Evolutionary conservation across 306 rosid species (phyloP), one percentile per base, ranked within the genome.

Genomic region (Quercus alba): DNA sequence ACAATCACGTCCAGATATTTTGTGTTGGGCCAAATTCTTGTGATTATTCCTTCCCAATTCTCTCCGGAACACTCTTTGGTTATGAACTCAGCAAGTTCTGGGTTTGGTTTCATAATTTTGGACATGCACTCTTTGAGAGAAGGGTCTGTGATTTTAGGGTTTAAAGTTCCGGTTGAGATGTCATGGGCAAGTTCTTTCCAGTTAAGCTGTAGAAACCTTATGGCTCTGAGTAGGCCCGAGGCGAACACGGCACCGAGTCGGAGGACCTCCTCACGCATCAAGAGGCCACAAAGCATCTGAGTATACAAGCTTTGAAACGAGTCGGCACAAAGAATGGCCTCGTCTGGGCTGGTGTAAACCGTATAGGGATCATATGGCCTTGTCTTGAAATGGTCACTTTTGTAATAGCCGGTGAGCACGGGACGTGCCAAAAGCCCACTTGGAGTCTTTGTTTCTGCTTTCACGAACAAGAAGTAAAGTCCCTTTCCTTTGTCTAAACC

Each of bases 301-400:
- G 97, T 77, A 78, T 95, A 95, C 99, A 95, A 93, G 90, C 93
- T 86, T 33, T 95, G 99, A 67, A 91, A 90, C 4, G 97, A 93
- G 78, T 95, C 98, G 0, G 84, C 38, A 75, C 98, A 95, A 26
- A 95, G 90, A 62, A 95, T 74, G 14, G 97, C 87, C 25, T 89
- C 97, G 75, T 89, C 75, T 5, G 99, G 99, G 86, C 99, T 95
- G 0, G 98, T 95, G 79, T 88, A 81, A 19, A 91, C 93, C 15
- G 77, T 95, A 91, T 86, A 95, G 5, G 96, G 94, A 78, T 95
- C 98, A 23, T 73, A 82, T 19, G 97, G 97, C 72, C 98, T 85
- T 25, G 83, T 95, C 88, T 86, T 95, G 87, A 90, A 95, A 23
- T 90, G 88, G 13, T 93, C 88, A 52, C 98, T 95, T 69, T 91